Evolutionary conservation across 768 basidiomycete species (phyloP), one percentile per base, ranked within the genome.

Genomic region (Podaxis sp.): DNA sequence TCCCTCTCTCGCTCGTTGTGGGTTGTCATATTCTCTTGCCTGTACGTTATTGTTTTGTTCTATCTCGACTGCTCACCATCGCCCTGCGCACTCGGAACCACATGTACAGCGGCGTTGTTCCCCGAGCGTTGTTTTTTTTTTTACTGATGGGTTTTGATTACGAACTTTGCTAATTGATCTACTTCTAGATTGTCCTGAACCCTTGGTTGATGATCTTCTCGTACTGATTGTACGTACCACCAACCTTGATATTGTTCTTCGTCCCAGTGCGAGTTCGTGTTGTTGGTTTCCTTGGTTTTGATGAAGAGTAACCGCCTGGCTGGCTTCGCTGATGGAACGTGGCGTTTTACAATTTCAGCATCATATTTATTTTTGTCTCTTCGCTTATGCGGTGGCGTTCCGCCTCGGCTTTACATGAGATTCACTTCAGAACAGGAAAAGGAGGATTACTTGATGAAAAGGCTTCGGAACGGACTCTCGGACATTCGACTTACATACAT

Each of bases 191-290:
- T 64, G 85, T 91, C 1, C 79, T 94, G 58, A 94, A 94, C 67
- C 92, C 91, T 0, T 91, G 88, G 87, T 74, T 93, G 62, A 91
- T 91, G 88, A 89, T 90, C 61, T 93, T 92, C 73, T 87, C 85
- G 1, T 83, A 79, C 62, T 83, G 66, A 75, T 62, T 21, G n/a
- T 40, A 44, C n/a, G 6, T 44, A 13, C 27, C 23, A 4, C 35
- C 11, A 23, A 23, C 16, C 37, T 32, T n/a, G 5, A n/a, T 21
- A 3, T 53, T 51, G 36, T 18, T 44, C 14, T 9, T 42, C 40
- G 42, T 5, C n/a, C 16, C 42, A 37, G n/a, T 9, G 47, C 46
- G 38, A 44, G 35, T 13, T 18, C 52, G 25, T 32, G 28, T 27
- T 6, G 13, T 48, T 48, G 21, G 47, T 23, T 23, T 23, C 47